Evolutionary conservation across 2,329 filamentous ascomycete species (phyloP).

Genomic region (Aspergillus tamarii): DNA sequence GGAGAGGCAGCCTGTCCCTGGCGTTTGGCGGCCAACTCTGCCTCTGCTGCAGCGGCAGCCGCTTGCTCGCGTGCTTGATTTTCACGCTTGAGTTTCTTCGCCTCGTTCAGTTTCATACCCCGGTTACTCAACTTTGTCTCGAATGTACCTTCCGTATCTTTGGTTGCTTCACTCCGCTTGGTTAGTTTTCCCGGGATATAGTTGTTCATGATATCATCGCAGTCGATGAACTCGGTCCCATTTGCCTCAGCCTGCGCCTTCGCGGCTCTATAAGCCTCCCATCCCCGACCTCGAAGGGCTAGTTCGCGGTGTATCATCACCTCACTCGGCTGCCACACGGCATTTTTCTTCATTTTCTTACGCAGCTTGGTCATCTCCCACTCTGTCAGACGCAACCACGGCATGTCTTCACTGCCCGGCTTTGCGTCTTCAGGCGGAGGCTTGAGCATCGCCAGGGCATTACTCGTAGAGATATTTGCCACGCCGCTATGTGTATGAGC

Average conservation of each 20-base stretch:
- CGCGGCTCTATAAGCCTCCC: constrained; percentile 53
- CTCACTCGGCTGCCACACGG: constrained; percentile 68
- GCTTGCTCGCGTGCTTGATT: constrained; percentile 53
- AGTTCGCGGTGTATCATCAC: constrained; percentile 69
- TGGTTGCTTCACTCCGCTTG: constrained; percentile 45
- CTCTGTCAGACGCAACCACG: constrained; percentile 67
- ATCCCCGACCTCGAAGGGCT: constrained; percentile 59
- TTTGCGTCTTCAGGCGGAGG: constrained; percentile 63
- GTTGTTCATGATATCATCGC: constrained; percentile 49
- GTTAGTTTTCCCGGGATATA: constrained; percentile 44
- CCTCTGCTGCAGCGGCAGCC: constrained; percentile 32
- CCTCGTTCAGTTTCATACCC: constrained; percentile 63
- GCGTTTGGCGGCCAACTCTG: constrained; percentile 22
- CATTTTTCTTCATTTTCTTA: constrained; percentile 73
- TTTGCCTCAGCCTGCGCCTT: constrained; percentile 54
- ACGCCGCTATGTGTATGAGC: constrained; percentile 7
- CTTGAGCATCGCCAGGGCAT: constrained; percentile 61
- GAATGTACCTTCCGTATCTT: constrained; percentile 42
- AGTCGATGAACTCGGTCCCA: constrained; percentile 62
- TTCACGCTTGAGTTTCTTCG: constrained; percentile 64
- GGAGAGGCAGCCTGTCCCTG: constrained; percentile 14
- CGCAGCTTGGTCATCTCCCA: constrained; percentile 69
- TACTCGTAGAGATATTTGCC: constrained; percentile 62
- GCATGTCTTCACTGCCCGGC: constrained; percentile 62
- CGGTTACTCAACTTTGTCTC: constrained; percentile 60